Evolutionary conservation across 106 monocot genomes (phyloP).

Genomic region (Agapanthus africanus): DNA sequence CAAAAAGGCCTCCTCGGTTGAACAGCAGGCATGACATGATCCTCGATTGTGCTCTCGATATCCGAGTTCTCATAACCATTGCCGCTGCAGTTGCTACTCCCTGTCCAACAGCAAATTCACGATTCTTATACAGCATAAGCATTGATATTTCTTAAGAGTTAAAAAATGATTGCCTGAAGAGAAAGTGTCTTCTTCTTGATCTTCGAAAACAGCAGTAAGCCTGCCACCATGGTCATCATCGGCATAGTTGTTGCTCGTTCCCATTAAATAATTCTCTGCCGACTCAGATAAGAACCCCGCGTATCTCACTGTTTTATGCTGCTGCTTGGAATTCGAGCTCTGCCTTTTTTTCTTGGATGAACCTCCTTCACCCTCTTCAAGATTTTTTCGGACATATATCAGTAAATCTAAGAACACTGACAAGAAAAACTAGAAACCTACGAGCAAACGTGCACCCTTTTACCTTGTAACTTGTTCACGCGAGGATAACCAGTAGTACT

Average conservation of each 20-base stretch:
- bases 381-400: too few relatives aligned
- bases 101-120: not conserved
- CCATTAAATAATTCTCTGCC: not conserved
- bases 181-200: not conserved
- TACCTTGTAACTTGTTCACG: too few relatives aligned
- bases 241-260: constrained; percentile 1
- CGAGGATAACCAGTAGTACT: too few relatives aligned
- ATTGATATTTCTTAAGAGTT: too few relatives aligned
- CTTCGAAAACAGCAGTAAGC: not conserved
- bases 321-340: too few relatives aligned
- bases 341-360: too few relatives aligned
- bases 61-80: not conserved
- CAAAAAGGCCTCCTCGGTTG: not conserved
- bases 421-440: too few relatives aligned
- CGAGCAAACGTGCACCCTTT: too few relatives aligned
- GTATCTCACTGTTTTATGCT: too few relatives aligned
- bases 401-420: too few relatives aligned
- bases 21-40: not conserved
- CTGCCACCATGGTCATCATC: constrained; percentile 2
- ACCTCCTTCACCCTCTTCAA: too few relatives aligned
- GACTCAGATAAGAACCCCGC: too few relatives aligned
- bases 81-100: not conserved
- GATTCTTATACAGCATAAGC: not conserved
- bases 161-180: not conserved
- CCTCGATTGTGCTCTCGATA: not conserved